Conservation (phyloP, 805 yeast species). For the Torulaspora franciscae region DNA sequence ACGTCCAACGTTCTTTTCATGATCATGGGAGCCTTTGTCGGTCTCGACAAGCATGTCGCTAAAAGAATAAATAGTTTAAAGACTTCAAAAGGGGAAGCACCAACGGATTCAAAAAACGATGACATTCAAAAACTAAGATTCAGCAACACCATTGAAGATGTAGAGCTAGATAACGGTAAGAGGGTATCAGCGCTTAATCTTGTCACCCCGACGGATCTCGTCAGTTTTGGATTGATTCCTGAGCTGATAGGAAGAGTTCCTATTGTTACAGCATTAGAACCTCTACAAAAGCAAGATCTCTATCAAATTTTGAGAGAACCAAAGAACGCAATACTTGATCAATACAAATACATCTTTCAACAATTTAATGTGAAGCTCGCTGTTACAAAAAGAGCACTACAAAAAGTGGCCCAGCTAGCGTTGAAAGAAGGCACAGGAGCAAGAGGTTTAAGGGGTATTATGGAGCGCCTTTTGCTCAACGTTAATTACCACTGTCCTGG, state of each 20-base stretch:
- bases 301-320: constrained; percentile 51
- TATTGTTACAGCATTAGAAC: constrained; percentile 45
- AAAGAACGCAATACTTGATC: constrained; percentile 48
- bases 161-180: constrained; percentile 38
- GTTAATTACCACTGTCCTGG: constrained; percentile 58
- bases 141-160: constrained; percentile 33
- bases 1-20: constrained; percentile 54
- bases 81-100: constrained; percentile 15
- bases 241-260: constrained; percentile 59
- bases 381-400: constrained; percentile 46
- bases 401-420: constrained; percentile 46
- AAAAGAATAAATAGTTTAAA: constrained; percentile 36
- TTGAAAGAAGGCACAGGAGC: constrained; percentile 56
- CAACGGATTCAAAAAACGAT: constrained; percentile 8
- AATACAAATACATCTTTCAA: constrained; percentile 50
- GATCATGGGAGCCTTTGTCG: constrained; percentile 60
- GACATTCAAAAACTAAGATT: constrained; percentile 18
- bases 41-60: constrained; percentile 46
- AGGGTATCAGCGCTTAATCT: constrained; percentile 42
- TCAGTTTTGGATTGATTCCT: constrained; percentile 52
- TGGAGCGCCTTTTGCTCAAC: constrained; percentile 47
- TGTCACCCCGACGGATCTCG: constrained; percentile 48
- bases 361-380: constrained; percentile 49
- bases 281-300: constrained; percentile 43
- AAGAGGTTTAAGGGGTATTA: constrained; percentile 51